Conservation (phyloP, 2,329 filamentous ascomycete species). For the Pezicula rhizophila region DNA sequence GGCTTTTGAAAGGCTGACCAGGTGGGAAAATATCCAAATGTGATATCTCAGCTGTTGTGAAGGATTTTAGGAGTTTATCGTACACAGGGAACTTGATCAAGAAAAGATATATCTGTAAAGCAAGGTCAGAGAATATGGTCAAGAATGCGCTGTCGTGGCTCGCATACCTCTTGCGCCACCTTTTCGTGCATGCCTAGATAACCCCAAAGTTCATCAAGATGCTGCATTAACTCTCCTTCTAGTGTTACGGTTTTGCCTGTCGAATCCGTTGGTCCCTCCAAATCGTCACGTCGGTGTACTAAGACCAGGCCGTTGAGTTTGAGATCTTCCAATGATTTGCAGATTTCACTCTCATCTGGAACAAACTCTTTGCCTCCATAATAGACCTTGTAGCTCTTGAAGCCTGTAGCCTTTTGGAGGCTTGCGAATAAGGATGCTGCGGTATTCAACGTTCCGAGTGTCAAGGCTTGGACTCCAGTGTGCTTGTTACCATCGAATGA, state of each 20-base stretch:
- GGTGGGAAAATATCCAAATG: conserved; percentile 61
- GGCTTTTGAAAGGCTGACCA: conserved; percentile 63
- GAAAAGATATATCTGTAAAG: conserved; percentile 59
- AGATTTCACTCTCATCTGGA: conserved; percentile 51
- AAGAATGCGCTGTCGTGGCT: neutral
- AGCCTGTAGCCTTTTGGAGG: conserved; percentile 64
- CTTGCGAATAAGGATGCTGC: conserved; percentile 62
- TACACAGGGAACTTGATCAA: conserved; percentile 65
- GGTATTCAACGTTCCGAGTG: conserved; percentile 66
- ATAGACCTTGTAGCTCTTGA: conserved; percentile 69
- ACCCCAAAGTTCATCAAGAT: conserved; percentile 79
- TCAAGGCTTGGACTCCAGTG: conserved; percentile 54
- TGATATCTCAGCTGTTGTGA: conserved; percentile 47
- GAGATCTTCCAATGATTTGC: conserved; percentile 62
- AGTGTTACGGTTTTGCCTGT: conserved; percentile 53
- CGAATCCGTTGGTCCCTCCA: conserved; percentile 36
- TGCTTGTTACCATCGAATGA: conserved; percentile 58
- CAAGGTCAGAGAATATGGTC: conserved; percentile 4
- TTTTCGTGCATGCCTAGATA: conserved; percentile 70
- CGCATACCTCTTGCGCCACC: conserved; percentile 58
- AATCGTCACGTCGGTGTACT: conserved; percentile 52
- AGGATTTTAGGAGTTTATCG: conserved; percentile 50
- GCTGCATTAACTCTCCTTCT: conserved; percentile 72
- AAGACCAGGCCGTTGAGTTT: conserved; percentile 61
- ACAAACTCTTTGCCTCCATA: conserved; percentile 61